Conservation (phyloP, 106 monocot genomes). For the Allium sativum region DNA sequence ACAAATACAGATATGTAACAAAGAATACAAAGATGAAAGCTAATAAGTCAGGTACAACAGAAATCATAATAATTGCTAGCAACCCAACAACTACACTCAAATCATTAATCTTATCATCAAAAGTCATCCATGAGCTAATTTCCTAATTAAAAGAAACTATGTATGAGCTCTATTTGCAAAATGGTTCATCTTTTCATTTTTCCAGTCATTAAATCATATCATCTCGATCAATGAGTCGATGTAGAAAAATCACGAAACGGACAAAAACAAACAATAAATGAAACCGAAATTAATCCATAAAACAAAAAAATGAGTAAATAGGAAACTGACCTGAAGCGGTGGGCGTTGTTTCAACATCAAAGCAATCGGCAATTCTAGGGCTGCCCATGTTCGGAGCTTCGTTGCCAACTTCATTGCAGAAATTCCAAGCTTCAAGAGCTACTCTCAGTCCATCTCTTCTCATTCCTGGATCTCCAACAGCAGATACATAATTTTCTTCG, state of each 20-base stretch:
- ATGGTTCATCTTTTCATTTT: no score
- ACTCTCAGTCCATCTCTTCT: slow-evolving; percentile 66
- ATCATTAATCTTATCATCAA: not conserved
- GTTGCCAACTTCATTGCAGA: slow-evolving; percentile 82
- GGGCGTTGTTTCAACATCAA: slow-evolving; percentile 13
- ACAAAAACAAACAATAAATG: no score
- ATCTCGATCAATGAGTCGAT: no score
- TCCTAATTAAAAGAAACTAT: no score
- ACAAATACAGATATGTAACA: no score
- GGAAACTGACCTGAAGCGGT: not conserved
- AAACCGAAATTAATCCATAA: not conserved
- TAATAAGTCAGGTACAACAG: no score
- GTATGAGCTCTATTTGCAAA: no score
- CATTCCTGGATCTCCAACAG: slow-evolving; percentile 82
- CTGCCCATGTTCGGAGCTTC: slow-evolving; percentile 81
- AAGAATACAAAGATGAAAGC: no score
- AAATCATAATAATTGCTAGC: no score
- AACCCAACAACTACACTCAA: not conserved
- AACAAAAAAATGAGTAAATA: not conserved
- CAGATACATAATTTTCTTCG: slow-evolving; percentile 24
- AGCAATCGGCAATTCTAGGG: slow-evolving; percentile 82
- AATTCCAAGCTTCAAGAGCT: slow-evolving; percentile 80
- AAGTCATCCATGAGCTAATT: not conserved
- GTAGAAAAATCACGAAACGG: no score
- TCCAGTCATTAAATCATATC: no score